Conservation (phyloP, 176 grass and related monocot species). For the Ampelocalamus luodianensis region DNA sequence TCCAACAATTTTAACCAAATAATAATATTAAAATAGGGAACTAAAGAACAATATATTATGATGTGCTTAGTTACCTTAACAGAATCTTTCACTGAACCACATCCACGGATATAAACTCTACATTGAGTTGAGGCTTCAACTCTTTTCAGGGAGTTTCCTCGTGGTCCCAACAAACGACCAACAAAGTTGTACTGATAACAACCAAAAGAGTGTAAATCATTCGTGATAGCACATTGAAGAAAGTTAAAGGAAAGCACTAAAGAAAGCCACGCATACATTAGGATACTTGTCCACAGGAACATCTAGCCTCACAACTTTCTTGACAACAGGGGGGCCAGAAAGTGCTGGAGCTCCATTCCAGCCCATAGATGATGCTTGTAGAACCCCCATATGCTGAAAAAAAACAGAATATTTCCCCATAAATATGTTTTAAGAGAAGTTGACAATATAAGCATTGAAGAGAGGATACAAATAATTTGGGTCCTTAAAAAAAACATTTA, state of each 20-base stretch:
- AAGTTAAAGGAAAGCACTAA: conserved; percentile 41
- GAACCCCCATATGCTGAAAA: conserved; percentile 68
- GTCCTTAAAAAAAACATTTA: background rate
- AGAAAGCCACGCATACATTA: conserved; percentile 56
- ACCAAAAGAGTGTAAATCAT: conserved; percentile 38
- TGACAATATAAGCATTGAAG: background rate
- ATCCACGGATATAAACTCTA: conserved; percentile 95
- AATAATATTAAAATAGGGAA: conserved; percentile 7
- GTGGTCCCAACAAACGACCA: conserved; percentile 88
- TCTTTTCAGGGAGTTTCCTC: conserved; percentile 98
- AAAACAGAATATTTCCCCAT: conserved; percentile 36
- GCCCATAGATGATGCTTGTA: conserved; percentile 67
- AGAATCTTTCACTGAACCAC: conserved; percentile 93
- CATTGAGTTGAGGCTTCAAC: conserved; percentile 97
- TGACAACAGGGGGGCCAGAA: conserved; percentile 64
- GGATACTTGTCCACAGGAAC: conserved; percentile 94
- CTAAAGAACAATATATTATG: background rate
- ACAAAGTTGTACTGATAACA: conserved; percentile 91
- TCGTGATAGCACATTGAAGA: conserved; percentile 6
- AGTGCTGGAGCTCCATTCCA: conserved; percentile 73
- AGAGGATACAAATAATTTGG: conserved; percentile 5
- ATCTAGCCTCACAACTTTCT: conserved; percentile 95
- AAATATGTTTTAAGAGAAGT: conserved; percentile 36
- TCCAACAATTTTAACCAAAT: conserved; percentile 18
- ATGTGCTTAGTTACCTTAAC: conserved; percentile 72